Conservation (phyloP, 176 grass and related monocot genomes). For the Themeda triandra region DNA sequence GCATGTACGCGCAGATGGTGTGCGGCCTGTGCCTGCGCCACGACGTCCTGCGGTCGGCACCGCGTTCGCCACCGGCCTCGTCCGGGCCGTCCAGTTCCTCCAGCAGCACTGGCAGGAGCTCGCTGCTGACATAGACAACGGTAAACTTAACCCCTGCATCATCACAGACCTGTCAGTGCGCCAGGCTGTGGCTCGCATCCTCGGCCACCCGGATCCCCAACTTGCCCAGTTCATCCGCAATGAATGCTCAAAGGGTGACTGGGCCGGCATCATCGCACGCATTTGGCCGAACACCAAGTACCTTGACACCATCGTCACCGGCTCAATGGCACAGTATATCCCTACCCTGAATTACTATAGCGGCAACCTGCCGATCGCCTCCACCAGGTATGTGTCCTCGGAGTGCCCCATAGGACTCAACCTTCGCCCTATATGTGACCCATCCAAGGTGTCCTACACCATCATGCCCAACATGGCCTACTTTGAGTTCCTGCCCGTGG, state of each 20-base stretch:
- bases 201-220: not conserved
- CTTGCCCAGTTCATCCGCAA: not conserved
- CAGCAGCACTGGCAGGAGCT: no score
- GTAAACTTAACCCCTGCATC: no score
- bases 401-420: slow-evolving; percentile 55
- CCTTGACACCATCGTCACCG: slow-evolving; percentile 53
- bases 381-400: slow-evolving; percentile 47
- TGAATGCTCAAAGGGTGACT: not conserved
- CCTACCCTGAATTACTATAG: slow-evolving; percentile 47
- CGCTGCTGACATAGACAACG: no score
- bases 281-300: slow-evolving; percentile 63
- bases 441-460: slow-evolving; percentile 46
- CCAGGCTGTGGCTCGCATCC: not conserved
- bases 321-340: slow-evolving; percentile 58
- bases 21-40: slow-evolving; percentile 56
- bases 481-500: slow-evolving; percentile 44
- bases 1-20: slow-evolving; percentile 70
- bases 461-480: slow-evolving; percentile 99
- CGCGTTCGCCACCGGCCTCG: not conserved
- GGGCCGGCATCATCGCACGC: not conserved
- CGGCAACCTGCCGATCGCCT: slow-evolving; percentile 47
- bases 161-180: no score
- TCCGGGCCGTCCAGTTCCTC: no score
- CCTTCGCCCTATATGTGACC: slow-evolving; percentile 45
- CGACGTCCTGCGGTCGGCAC: slow-evolving; percentile 59